These are phyloP conservation scores for Lentithecium fluviatile DNA, from an alignment of 495 filamentous ascomycete genomes.

Conservation along the genomic window DNA sequence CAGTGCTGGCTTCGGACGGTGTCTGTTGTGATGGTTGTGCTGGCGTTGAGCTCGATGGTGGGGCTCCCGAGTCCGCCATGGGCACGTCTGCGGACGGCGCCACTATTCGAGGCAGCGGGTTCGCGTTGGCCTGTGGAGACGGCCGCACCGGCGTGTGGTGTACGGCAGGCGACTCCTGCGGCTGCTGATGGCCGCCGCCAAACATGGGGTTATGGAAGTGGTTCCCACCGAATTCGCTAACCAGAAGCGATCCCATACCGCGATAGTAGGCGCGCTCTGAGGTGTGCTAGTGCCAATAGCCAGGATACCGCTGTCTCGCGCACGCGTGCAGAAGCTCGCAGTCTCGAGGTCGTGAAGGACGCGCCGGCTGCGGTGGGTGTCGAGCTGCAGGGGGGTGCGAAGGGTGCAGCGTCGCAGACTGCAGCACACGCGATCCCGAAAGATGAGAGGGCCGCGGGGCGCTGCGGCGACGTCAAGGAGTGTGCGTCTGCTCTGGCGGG, in stretches of 20 bases:
- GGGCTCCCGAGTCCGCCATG: constrained; percentile 34
- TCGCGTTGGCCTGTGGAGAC: constrained; percentile 20
- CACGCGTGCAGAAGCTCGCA: background rate
- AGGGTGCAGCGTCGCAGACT: background rate
- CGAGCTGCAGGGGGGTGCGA: constrained; percentile 17
- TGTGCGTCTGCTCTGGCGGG: constrained; percentile 4
- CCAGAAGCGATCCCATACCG: constrained; percentile 39
- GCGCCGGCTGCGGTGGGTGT: constrained; percentile 16
- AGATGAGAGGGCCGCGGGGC: background rate
- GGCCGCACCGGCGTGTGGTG: constrained; percentile 28
- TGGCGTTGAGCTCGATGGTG: constrained; percentile 24
- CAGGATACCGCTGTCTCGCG: background rate
- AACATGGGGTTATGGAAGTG: constrained; percentile 50
- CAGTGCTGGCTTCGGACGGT: background rate
- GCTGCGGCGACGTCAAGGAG: constrained; percentile 1
- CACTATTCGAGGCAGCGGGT: constrained; percentile 23
- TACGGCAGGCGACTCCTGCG: constrained; percentile 34
- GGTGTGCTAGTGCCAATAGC: background rate
- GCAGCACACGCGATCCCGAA: background rate
- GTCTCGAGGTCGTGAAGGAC: constrained; percentile 1
- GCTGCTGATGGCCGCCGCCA: constrained; percentile 47
- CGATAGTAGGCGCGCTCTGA: constrained; percentile 6
- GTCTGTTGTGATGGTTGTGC: constrained; percentile 15
- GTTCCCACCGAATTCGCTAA: constrained; percentile 36
- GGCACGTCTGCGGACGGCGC: constrained; percentile 24